Conservation (phyloP, 371 early-diverging fungal genomes). For the Mortierella sp. region DNA sequence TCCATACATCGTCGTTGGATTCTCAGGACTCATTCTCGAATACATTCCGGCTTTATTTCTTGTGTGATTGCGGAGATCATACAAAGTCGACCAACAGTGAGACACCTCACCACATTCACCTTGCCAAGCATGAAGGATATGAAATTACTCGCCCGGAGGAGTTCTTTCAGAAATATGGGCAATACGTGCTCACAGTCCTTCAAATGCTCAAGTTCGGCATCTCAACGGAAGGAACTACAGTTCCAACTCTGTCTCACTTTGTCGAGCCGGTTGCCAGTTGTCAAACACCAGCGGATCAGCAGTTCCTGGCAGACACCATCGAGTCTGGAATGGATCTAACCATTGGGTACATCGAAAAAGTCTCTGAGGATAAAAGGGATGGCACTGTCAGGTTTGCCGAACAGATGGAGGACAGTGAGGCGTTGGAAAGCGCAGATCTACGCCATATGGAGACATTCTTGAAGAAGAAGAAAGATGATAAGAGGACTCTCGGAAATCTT, state of each 20-base stretch:
- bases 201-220: conserved; percentile 8
- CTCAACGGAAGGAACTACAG: too few relatives aligned
- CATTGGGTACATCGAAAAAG: conserved; percentile 3
- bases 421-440: conserved; percentile 15
- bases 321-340: conserved; percentile 8
- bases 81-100: not conserved
- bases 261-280: too few relatives aligned
- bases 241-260: not conserved
- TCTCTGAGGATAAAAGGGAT: too few relatives aligned
- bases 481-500: conserved; percentile 14
- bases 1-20: not conserved
- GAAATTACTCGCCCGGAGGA: not conserved
- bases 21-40: not conserved
- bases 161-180: conserved; percentile 6
- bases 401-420: not conserved
- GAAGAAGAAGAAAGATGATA: conserved; percentile 6
- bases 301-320: not conserved
- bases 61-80: conserved; percentile 18
- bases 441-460: conserved; percentile 8
- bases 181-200: not conserved
- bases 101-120: conserved; percentile 4
- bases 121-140: conserved; percentile 17
- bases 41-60: conserved; percentile 1
- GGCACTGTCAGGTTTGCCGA: not conserved
- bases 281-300: not conserved